Percentiles rank a stretch among this genome's conserved stretches.
These are phyloP conservation scores for Scolecobasidium constrictum DNA, from an alignment of 2,329 filamentous ascomycete species.

Conservation along the genomic window DNA sequence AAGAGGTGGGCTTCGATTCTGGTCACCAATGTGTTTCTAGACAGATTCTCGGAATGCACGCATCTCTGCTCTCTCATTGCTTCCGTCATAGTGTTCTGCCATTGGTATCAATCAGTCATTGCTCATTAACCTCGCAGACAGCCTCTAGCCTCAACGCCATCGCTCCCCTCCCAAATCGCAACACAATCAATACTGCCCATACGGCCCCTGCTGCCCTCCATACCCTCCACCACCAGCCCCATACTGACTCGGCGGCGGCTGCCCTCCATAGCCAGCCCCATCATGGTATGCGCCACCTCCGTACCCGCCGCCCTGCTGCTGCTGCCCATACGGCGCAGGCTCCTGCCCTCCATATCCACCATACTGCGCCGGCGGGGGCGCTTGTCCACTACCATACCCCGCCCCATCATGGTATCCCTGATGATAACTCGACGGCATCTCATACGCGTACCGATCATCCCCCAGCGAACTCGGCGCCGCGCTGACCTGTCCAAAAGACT, in stretches of 20 bases:
- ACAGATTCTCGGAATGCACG: too few species aligned
- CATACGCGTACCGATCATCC: slow-evolving; percentile 7
- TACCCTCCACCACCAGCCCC: slow-evolving; percentile 1
- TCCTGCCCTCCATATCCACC: slow-evolving; percentile 16
- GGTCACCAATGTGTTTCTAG: too few species aligned
- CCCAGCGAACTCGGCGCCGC: not conserved
- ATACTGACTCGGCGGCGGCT: slow-evolving; percentile 2
- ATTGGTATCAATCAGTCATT: too few species aligned
- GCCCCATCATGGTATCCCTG: slow-evolving; percentile 7
- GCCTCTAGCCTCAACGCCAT: too few species aligned
- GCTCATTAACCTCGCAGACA: too few species aligned
- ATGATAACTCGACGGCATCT: slow-evolving; percentile 8
- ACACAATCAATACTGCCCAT: too few species aligned
- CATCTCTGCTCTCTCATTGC: too few species aligned
- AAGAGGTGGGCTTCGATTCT: too few species aligned
- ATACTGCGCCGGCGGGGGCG: slow-evolving; percentile 12
- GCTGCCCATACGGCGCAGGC: slow-evolving; percentile 11
- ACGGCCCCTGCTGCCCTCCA: not conserved
- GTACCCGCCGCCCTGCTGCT: slow-evolving; percentile 15
- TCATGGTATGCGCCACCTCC: slow-evolving; percentile 3
- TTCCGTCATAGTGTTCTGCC: too few species aligned
- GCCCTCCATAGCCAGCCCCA: not conserved
- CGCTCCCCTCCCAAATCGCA: too few species aligned
- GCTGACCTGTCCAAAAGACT: slow-evolving; percentile 3
- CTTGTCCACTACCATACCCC: not conserved